phyloP scores from a whole-genome alignment of 2,329 filamentous ascomycete species.

The Fusarium zealandicum region DNA sequence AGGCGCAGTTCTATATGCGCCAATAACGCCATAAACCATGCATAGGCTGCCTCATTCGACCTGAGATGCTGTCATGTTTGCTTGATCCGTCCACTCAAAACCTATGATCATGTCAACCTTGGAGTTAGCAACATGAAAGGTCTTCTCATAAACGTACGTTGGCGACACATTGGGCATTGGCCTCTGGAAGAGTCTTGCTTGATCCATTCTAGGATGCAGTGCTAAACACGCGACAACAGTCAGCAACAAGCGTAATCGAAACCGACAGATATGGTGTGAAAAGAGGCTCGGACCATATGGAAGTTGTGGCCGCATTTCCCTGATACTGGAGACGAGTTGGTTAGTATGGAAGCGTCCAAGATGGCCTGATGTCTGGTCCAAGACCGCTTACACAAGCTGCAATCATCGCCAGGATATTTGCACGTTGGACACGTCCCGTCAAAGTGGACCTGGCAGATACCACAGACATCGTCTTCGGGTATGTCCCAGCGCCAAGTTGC shows the following conservation, averaged over 20 bases:
- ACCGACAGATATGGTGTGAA: constrained; percentile 5
- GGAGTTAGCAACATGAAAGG: neutral
- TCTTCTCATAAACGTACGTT: constrained; percentile 65
- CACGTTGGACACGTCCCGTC: constrained; percentile 97
- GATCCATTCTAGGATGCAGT: constrained; percentile 96
- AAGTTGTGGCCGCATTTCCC: constrained; percentile 98
- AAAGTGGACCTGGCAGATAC: constrained; percentile 97
- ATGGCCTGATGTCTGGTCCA: constrained; percentile 21
- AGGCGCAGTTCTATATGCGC: constrained; percentile 19
- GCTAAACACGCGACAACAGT: constrained; percentile 58
- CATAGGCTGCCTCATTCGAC: constrained; percentile 32
- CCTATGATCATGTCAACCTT: constrained; percentile 39
- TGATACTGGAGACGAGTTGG: constrained; percentile 68
- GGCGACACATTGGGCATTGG: constrained; percentile 97
- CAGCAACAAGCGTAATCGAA: constrained; percentile 15
- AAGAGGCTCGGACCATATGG: constrained; percentile 75
- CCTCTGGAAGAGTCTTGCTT: constrained; percentile 92
- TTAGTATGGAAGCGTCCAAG: constrained; percentile 26
- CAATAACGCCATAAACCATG: constrained; percentile 35
- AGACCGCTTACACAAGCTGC: constrained; percentile 75
- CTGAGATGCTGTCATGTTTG: constrained; percentile 43
- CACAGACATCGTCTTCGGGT: constrained; percentile 95
- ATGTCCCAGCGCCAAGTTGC: constrained; percentile 98
- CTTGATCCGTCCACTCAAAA: constrained; percentile 52
- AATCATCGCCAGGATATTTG: constrained; percentile 97